Conservation (phyloP, 2,329 filamentous ascomycete species). For the Trichoderma koningiopsis region DNA sequence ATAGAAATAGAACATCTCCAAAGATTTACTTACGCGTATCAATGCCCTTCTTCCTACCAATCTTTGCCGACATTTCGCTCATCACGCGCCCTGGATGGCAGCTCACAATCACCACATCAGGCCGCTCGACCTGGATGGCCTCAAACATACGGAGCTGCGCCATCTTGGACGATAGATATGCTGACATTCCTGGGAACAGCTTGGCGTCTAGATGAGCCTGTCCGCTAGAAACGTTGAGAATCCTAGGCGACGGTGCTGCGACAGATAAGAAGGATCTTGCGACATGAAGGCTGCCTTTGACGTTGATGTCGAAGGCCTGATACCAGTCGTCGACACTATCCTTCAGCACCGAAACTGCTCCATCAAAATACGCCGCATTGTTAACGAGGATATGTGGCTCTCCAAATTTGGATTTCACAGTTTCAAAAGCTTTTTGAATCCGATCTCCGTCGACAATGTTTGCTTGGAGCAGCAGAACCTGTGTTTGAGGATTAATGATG, state of each 20-base stretch:
- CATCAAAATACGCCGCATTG: constrained; percentile 9
- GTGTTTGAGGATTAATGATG: not conserved
- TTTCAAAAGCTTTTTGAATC: not conserved
- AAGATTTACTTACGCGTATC: not conserved
- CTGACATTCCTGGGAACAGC: not conserved
- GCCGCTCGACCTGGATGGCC: not conserved
- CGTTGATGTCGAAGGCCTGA: not conserved
- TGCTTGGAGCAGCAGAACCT: not conserved
- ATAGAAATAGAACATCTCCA: too few species aligned
- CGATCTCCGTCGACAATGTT: not conserved
- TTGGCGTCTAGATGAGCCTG: not conserved
- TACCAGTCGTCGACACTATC: constrained; percentile 9
- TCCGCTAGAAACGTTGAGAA: not conserved
- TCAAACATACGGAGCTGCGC: not conserved
- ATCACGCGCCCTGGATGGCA: not conserved
- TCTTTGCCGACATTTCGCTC: not conserved
- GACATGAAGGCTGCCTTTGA: constrained; percentile 9
- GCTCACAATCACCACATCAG: not conserved
- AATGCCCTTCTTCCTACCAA: not conserved
- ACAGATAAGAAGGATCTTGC: constrained; percentile 2
- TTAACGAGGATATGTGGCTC: constrained; percentile 12
- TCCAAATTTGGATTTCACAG: not conserved
- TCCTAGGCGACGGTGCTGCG: not conserved
- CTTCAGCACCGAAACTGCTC: not conserved
- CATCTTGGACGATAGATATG: not conserved